Evolutionary conservation across 257 asterid genomes (phyloP).

Genomic region (Salvia rosmarinus): DNA sequence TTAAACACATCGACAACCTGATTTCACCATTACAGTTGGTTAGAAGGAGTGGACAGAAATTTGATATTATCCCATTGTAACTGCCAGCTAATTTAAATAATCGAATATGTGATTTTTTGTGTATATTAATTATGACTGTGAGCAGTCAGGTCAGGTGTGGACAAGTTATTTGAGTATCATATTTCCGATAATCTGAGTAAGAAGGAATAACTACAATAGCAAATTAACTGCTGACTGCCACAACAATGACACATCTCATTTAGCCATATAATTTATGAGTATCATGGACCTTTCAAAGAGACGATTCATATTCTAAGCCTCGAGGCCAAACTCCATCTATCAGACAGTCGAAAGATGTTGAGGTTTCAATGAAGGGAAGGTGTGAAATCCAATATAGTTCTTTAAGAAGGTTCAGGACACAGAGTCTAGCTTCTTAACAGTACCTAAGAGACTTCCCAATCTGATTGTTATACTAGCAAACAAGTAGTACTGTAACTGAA

Average conservation of each 20-base stretch:
- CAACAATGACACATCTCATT: constrained; percentile 4
- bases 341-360: not conserved
- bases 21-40: constrained; percentile 3
- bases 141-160: constrained; percentile 27
- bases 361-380: not conserved
- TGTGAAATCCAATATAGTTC: not conserved
- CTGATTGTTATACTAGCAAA: constrained; percentile 1
- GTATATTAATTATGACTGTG: constrained; percentile 5
- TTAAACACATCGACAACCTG: not conserved
- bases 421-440: not conserved
- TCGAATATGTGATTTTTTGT: not conserved
- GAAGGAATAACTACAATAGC: not conserved
- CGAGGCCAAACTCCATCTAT: not conserved
- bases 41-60: constrained; percentile 6
- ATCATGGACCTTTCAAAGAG: not conserved
- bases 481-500: constrained; percentile 8
- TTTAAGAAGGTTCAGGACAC: not conserved
- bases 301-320: not conserved
- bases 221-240: not conserved
- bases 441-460: constrained; percentile 10
- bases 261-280: not conserved
- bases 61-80: not conserved
- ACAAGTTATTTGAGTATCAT: constrained; percentile 14
- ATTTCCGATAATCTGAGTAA: not conserved
- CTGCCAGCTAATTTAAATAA: not conserved